Conservation (phyloP, 1,284 basidiomycete genomes). For the Amylostereum areolatum region DNA sequence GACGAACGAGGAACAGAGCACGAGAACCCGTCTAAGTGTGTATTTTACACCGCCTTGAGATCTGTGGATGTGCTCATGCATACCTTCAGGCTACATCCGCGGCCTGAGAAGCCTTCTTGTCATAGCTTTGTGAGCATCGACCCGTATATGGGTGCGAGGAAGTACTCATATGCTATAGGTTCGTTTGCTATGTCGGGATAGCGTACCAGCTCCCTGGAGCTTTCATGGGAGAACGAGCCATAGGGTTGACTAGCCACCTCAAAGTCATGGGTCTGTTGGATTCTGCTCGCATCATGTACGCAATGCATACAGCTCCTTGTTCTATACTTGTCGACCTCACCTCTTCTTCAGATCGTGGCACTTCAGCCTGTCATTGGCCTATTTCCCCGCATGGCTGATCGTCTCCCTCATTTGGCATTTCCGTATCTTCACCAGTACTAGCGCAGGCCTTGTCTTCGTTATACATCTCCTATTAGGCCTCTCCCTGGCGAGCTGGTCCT, state of each 20-base stretch:
- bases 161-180: slow-evolving; percentile 30
- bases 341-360: slow-evolving; percentile 55
- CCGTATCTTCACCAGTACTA: slow-evolving; percentile 60
- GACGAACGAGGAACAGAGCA: slow-evolving; percentile 57
- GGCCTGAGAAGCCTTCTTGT: slow-evolving; percentile 58
- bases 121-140: slow-evolving; percentile 44
- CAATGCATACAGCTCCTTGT: neutral
- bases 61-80: slow-evolving; percentile 8
- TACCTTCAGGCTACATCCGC: slow-evolving; percentile 47
- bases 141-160: neutral
- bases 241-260: slow-evolving; percentile 57
- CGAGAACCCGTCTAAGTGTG: slow-evolving; percentile 50
- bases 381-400: slow-evolving; percentile 63
- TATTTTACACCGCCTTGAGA: slow-evolving; percentile 9
- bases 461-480: slow-evolving; percentile 66
- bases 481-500: slow-evolving; percentile 62
- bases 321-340: neutral
- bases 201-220: slow-evolving; percentile 69
- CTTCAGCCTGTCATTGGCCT: slow-evolving; percentile 45
- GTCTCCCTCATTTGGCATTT: slow-evolving; percentile 59
- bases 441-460: slow-evolving; percentile 53
- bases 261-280: slow-evolving; percentile 71
- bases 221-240: slow-evolving; percentile 56
- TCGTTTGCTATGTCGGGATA: slow-evolving; percentile 63
- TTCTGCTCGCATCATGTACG: slow-evolving; percentile 56